Evolutionary conservation across 1,139 yeast genomes (phyloP), one percentile per base, ranked within the genome.

Genomic region (Pichia sp.): DNA sequence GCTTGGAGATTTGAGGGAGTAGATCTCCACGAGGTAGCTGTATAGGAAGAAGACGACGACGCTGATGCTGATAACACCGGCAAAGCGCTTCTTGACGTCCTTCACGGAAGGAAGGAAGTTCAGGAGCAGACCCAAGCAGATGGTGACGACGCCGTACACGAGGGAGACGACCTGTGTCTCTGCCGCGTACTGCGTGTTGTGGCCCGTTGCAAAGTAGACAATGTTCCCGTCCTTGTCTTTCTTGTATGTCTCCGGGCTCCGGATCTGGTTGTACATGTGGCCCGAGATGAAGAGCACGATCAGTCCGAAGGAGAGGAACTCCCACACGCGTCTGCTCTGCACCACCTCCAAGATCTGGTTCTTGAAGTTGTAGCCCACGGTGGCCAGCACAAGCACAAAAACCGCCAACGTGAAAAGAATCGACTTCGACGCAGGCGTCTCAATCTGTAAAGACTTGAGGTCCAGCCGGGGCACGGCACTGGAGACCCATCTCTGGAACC

Each of bases 191-290:
- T 93, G 99, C 52, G 74, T 74, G 64, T 85, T 88, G 63, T 87
- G 91, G 36, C 88, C 81, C 7, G 78, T 77, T 9, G 75, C 64
- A 64, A 92, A 81, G 68, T 89, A 91, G 46, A 79, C 77, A 3
- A 79, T 75, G 3, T 71, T 71, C 33, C 92, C 93, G 50, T 79
- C 73, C 8, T 75, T 75, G 53, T 76, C 78, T 49, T 78, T 79
- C 57, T 82, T 84, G 41, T 86, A 76, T 65, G 84, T 87, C 20
- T 90, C 96, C 8, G 85, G 78, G 46, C 80, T 80, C 68, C 98
- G 83, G 60, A 93, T 93, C 63, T 83, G 81, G 69, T 90, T 91
- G 78, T 83, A 93, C 99, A 93, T 93, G 72, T 91, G 88, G 16
- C 99, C 99, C 12, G 95, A 78, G 52, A 82, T 84, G 75, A 92